Evolutionary conservation across 2,329 filamentous ascomycete species (phyloP), one percentile per base, ranked within the genome.

Genomic region (Penicillium sp.): DNA sequence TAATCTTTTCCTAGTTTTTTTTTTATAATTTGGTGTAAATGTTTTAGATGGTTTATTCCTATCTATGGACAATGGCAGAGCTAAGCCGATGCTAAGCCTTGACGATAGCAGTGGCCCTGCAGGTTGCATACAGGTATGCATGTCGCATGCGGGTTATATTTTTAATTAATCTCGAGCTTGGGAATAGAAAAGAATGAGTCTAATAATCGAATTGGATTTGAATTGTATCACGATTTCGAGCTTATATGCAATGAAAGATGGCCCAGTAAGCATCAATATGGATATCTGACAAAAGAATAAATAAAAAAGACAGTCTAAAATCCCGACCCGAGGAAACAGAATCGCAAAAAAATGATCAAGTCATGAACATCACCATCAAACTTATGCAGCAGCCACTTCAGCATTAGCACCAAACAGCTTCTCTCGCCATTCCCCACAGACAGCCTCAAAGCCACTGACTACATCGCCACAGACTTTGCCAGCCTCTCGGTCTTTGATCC

Each of bases 371-470:
- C 50, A 53, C 33, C 9, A 50, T 26, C 30, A 25, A 19, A 26
- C 19, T 57, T 57, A 73, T 51, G 67, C 67, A 49, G 71, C 69
- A 35, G 66, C 69, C 26, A 68, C 65, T 59, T 72, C 69, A 17
- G 71, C 61, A 44, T 65, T 65, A 53, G 65, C 63, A n/a, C 74
- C 86, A 57, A 91, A 82, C 45, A 96, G 76, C 63, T 88, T 84
- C 68, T 87, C 85, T 69, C 92, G 84, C 89, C 92, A 94, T 54
- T 85, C 84, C 55, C 92, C 88, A 75, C 91, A 97, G 1, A 93
- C 87, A 69, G 91, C 88, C 73, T 97, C 93, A 68, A 99, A 97
- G 0, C 94, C 94, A 43, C 88, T 88, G 33, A 97, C 87, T 1
- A 99, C 92, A 58, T 95, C 91, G 5, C 87, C 82, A 73, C 94